Evolutionary conservation across 352 stramenopile species (phyloP), one percentile per base, ranked within the genome.

Genomic region (Globisporangium uncinulatum): DNA sequence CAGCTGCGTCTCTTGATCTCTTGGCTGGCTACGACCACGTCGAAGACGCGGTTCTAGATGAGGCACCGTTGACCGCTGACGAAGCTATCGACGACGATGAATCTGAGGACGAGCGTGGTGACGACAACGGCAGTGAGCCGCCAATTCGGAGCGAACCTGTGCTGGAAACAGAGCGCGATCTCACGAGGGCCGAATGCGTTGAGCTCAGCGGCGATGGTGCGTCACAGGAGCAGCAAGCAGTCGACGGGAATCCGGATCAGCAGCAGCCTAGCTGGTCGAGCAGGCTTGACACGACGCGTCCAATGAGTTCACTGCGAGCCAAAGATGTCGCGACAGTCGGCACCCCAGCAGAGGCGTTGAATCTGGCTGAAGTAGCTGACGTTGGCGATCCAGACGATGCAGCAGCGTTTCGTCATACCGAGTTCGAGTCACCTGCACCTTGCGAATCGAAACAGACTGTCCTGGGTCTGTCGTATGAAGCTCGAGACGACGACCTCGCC

Each of bases 21-120:
- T 56, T 87, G 20, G 20, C 46, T 3, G 65, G 45, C 4, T 86
- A 65, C 58, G 51, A 57, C 0, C 71, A 84, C 47, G 56, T 82
- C 17, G 77, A 86, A 57, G 51, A n/a, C 37, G 57, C 36, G 20
- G 68, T 79, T 19, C 17, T 20, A 14, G 5, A 55, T 20, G 32
- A 15, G 3, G 8, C 3, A n/a, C 9, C 19, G 46, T 10, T 36
- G 46, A 17, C 13, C 34, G 34, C 34, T 39, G 34, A 39, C 34
- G 34, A 8, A 8, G 34, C 34, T 39, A 13, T 8, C 34, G 34
- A 39, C 34, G 34, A 39, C 34, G 8, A 13, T 39, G 24, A 29
- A 8, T 44, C 39, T 20, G 39, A 19, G n/a, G 39, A 19, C 39
- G 39, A 19, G 39, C 20, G 41, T 6, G 41, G 13, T 5, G 2